Evolutionary conservation across 805 yeast genomes (phyloP), one percentile per base, ranked within the genome.

Genomic region (Lachancea sp.): DNA sequence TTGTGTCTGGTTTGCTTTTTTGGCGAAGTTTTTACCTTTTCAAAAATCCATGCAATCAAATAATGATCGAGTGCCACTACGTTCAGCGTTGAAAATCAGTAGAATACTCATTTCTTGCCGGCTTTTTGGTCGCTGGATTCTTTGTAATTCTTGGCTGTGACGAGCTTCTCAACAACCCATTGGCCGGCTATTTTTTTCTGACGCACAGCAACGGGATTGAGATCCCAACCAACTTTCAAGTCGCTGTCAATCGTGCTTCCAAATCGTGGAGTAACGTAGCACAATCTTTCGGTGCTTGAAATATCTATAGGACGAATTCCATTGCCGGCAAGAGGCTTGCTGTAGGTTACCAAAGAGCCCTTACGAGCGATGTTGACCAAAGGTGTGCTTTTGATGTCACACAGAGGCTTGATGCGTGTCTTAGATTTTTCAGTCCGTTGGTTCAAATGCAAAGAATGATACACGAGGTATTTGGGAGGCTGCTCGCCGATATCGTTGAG

Each of bases 181-280:
- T 69, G 70, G 0, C 95, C 93, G 30, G 73, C 66, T 6, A 70
- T 62, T 58, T 82, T 85, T 48, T 70, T 72, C 60, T 91, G 96
- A 1, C 70, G 69, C 2, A 89, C 93, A 60, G 87, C 82, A 22
- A 82, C 70, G 2, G 81, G 85, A 7, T 93, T 95, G 42, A 91
- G 66, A 55, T 91, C 96, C 95, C 96, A 91, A 8, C 96, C 96
- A 22, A 83, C 72, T 18, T 87, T 85, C 20, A 63, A 29, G 17
- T 96, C 96, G 34, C 80, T 74, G 10, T 95, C 95, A 36, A 82
- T 71, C 6, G 80, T 74, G 10, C 95, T 90, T 3, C 97, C 97
- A 59, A 85, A 79, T 45, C 96, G 69, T 1, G 98, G 97, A 41
- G 88, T 81, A 13, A 90, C 96, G 67, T 87, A 90, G 54, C 95